Conservation (phyloP, 163 green algal species). For the Coccomyxa subellipsoidea region DNA sequence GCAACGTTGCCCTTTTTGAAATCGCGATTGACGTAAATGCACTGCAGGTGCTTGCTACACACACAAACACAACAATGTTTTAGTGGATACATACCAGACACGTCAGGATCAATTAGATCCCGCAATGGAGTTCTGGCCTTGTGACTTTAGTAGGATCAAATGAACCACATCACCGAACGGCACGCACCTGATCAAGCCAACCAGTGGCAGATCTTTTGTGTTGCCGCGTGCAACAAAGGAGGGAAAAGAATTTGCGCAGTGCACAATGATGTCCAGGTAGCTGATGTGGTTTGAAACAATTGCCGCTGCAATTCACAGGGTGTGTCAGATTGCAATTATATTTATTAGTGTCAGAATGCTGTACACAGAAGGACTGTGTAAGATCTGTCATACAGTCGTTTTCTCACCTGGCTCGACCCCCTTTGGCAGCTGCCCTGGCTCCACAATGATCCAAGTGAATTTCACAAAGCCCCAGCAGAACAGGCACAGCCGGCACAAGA, state of each 20-base stretch:
- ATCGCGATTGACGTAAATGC: slow-evolving; percentile 85
- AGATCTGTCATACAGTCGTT: neutral
- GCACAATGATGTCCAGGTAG: slow-evolving; percentile 88
- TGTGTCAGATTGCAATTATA: too few species aligned
- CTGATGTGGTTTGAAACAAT: slow-evolving; percentile 81
- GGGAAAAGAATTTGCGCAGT: slow-evolving; percentile 76
- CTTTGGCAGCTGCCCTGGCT: neutral
- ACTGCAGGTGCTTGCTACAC: slow-evolving; percentile 73
- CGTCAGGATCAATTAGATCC: too few species aligned
- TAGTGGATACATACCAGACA: too few species aligned
- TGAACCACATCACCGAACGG: too few species aligned
- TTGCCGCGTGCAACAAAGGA: slow-evolving; percentile 72
- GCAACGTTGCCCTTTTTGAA: slow-evolving; percentile 13
- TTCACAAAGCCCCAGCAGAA: slow-evolving; percentile 53
- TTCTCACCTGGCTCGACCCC: neutral
- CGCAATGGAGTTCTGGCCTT: too few species aligned
- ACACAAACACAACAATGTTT: too few species aligned
- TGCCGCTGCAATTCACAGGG: slow-evolving; percentile 3
- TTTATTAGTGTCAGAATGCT: too few species aligned
- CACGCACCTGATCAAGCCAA: slow-evolving; percentile 72
- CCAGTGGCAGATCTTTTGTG: slow-evolving; percentile 51
- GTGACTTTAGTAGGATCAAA: too few species aligned
- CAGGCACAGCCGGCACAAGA: slow-evolving; percentile 42
- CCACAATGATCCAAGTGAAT: slow-evolving; percentile 37
- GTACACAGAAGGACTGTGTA: too few species aligned